Conservation (phyloP, 1,284 basidiomycete genomes). For the Puccinia novopanici region DNA sequence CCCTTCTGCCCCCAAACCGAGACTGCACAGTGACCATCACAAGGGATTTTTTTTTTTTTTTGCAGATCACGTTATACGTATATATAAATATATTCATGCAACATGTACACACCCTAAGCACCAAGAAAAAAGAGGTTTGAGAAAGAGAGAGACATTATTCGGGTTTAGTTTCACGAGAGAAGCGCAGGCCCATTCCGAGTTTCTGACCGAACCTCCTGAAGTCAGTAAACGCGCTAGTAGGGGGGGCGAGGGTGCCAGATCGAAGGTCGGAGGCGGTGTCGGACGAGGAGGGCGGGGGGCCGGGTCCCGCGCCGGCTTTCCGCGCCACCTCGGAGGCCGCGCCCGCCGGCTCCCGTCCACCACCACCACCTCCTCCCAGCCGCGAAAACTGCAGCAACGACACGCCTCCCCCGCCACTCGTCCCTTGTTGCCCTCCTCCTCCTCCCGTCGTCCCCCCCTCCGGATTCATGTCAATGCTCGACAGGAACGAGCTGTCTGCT, state of each 20-base stretch:
- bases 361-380: constrained; percentile 12
- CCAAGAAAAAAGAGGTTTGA: neutral
- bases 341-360: constrained; percentile 51
- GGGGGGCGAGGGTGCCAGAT: constrained; percentile 9
- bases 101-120: too few species aligned
- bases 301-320: neutral
- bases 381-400: constrained; percentile 53
- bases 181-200: constrained; percentile 53
- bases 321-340: constrained; percentile 5
- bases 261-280: constrained; percentile 50
- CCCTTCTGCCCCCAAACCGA: too few species aligned
- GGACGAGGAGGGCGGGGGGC: constrained; percentile 15
- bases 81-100: neutral
- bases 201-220: constrained; percentile 55
- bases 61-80: neutral
- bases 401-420: constrained; percentile 35
- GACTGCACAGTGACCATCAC: too few species aligned
- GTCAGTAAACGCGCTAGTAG: constrained; percentile 50
- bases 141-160: neutral
- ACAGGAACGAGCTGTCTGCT: constrained; percentile 82
- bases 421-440: neutral
- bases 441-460: neutral
- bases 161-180: constrained; percentile 48
- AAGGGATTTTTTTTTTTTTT: too few species aligned
- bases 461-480: constrained; percentile 90